Base-by-base conservation (phyloP, 345 rosid species). In the Sonneratia alba region DNA sequence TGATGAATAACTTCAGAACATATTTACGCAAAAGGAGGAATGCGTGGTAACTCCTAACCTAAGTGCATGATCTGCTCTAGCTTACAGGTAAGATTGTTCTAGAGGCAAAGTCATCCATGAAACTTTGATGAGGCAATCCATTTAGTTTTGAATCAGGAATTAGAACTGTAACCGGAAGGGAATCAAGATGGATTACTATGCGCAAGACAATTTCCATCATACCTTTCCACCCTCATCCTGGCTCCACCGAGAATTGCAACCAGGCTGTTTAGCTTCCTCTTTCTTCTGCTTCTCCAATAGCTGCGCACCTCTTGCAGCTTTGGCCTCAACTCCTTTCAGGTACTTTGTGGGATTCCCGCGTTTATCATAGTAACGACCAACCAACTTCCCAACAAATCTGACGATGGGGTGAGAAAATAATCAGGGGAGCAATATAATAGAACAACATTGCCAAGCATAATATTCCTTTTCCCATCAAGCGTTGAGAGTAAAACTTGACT, bases 181-280 rank as follows among this genome's bases (percentile, higher is more conserved):
- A 42, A 42, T 42, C 45, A 42, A 42, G 45, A 42, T 42, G 10
- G 45, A 42, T 42, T 42, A 27, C 32, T 27, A 27, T 27, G 43
- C 13, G 15, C 9, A 47, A 13, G 16, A 45, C 6, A 45, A 9
- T 47, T 13, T 12, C 8, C 43, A 68, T 10, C 43, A 68, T 86
- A 92, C 97, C 96, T 90, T 86, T 71, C 99, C 97, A 19, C 97
- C 96, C 75, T 90, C 93, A 38, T 77, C 85, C 79, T 92, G 96
- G 76, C 96, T 95, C 99, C 97, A 92, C 78, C 89, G 85, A 67
- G 97, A 95, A 82, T 85, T 90, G 92, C 97, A 90, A 79, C 85
- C 79, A 27, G 85, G 83, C 75, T 83, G 97, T 77, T 92, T 95
- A 56, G 96, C 97, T 84, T 95, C 99, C 81, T 92, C 96, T 12